Percentiles rank a stretch among this genome's conserved stretches.
phyloP scores from a whole-genome alignment of 2,329 filamentous ascomycete species.

The Aspergillus calidoustus region DNA sequence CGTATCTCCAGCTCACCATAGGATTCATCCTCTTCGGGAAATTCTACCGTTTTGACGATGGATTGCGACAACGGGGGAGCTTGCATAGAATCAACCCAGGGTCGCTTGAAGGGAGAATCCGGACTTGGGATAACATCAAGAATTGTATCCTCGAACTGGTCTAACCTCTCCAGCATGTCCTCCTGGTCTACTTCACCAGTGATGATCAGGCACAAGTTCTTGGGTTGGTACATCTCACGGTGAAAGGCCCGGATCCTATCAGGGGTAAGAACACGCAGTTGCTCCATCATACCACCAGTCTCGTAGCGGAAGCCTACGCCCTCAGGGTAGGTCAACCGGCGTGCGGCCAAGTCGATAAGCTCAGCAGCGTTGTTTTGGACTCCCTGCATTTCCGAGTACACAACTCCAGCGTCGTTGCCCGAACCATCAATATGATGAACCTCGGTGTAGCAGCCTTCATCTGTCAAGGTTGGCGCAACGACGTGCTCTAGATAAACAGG shows the following conservation, averaged over 20 bases:
- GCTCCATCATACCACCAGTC: conserved; percentile 96
- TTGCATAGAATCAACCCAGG: conserved; percentile 88
- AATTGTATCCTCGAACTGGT: conserved; percentile 87
- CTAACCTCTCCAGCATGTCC: conserved; percentile 78
- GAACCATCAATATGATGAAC: conserved; percentile 94
- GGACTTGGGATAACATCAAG: conserved; percentile 77
- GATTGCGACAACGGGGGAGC: conserved; percentile 74
- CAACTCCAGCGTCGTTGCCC: conserved; percentile 93
- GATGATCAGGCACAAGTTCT: conserved; percentile 88
- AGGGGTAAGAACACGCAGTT: conserved; percentile 80
- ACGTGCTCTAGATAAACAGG: conserved; percentile 96
- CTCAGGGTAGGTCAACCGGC: conserved; percentile 82
- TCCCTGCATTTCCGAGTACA: conserved; percentile 99
- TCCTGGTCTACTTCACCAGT: conserved; percentile 89
- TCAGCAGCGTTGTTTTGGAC: conserved; percentile 83
- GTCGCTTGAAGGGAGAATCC: conserved; percentile 77
- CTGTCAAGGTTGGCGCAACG: conserved; percentile 86
- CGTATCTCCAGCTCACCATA: conserved; percentile 84
- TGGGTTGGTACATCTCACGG: conserved; percentile 95
- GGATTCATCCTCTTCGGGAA: conserved; percentile 95
- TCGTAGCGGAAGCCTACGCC: conserved; percentile 94
- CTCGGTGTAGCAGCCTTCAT: conserved; percentile 91
- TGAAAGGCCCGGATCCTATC: conserved; percentile 95
- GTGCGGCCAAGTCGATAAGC: conserved; percentile 83
- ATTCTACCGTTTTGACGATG: conserved; percentile 77